phyloP scores from a whole-genome alignment of 495 filamentous ascomycete genomes.

The Aspergillus leporis region DNA sequence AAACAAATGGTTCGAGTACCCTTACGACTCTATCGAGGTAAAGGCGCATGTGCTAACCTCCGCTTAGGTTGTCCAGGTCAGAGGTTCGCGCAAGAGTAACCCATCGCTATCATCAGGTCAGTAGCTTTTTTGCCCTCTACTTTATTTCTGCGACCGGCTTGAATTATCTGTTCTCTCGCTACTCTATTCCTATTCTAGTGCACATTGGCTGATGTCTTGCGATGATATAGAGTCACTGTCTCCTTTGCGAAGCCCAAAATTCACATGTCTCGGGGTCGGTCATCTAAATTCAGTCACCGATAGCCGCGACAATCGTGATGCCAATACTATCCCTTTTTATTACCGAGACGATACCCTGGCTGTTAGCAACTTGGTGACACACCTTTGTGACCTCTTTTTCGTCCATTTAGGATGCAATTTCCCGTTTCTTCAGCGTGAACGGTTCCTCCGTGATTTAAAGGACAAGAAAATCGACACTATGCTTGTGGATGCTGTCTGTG shows the following conservation, averaged over 20 bases:
- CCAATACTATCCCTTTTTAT: conserved; percentile 76
- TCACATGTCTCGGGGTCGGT: conserved; percentile 24
- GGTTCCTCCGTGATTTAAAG: conserved; percentile 68
- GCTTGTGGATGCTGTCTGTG: conserved; percentile 82
- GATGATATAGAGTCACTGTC: conserved; percentile 33
- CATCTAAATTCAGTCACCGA: conserved; percentile 36
- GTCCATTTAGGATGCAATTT: conserved; percentile 77
- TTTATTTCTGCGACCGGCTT: neutral
- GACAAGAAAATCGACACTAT: conserved; percentile 81
- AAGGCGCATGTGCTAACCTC: conserved; percentile 5
- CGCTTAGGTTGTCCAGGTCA: conserved; percentile 61
- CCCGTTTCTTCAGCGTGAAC: conserved; percentile 70
- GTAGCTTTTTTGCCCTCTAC: conserved; percentile 9
- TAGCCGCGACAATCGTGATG: conserved; percentile 46
- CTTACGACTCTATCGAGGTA: neutral
- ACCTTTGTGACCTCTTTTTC: conserved; percentile 78
- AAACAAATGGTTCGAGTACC: conserved; percentile 73
- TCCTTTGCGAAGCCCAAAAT: conserved; percentile 38
- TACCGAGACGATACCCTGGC: conserved; percentile 67
- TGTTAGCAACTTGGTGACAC: conserved; percentile 68
- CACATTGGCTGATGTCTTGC: conserved; percentile 8
- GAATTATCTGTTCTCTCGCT: neutral
- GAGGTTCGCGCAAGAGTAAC: conserved; percentile 51
- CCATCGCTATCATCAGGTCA: conserved; percentile 50
- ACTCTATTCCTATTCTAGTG: neutral